Base-by-base conservation (phyloP, 73 alveolate genomes). In the Stentor coeruleus region DNA sequence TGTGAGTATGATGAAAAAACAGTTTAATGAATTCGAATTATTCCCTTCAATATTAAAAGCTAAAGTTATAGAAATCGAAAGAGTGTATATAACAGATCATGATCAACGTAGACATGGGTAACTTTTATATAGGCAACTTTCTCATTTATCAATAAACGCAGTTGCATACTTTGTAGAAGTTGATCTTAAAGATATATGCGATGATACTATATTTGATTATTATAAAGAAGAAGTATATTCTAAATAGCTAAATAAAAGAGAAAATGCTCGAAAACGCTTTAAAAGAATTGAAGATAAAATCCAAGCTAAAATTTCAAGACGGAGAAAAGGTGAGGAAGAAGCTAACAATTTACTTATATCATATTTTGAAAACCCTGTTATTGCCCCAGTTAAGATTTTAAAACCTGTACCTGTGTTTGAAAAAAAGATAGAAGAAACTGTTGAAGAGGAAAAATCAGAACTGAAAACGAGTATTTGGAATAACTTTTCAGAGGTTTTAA, bases 391-490 rank as follows among this genome's bases (percentile, higher is more conserved):
- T 66, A 20, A 31, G 39, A 66, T 1, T 20, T n/a, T n/a, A n/a
- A n/a, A n/a, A n/a, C n/a, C n/a, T n/a, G n/a, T n/a, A n/a, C n/a
- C n/a, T n/a, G 41, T 66, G 14, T 31, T 31, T 20, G 49, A 86
- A 39, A 86, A 81, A 75, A 58, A 82, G 74, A 83, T 58, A 20
- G 86, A 58, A 2, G 74, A 58, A 35, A 87, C 59, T 81, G 66
- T 74, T 36, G 82, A 82, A 57, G 55, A 3, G 59, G 81, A 76
- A 59, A n/a, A n/a, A n/a, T n/a, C n/a, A n/a, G n/a, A n/a, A n/a
- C n/a, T n/a, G n/a, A n/a, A n/a, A n/a, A n/a, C n/a, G n/a, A 86
- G 88, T 85, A 58, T 89, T 74, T 89, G 88, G 90, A 79, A 58
- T 39, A 86, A 82, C 76, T 89, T 66, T 66, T 14, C 42, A 91